Base-by-base conservation (phyloP, 352 stramenopile species). In the Pythium brachiatum region DNA sequence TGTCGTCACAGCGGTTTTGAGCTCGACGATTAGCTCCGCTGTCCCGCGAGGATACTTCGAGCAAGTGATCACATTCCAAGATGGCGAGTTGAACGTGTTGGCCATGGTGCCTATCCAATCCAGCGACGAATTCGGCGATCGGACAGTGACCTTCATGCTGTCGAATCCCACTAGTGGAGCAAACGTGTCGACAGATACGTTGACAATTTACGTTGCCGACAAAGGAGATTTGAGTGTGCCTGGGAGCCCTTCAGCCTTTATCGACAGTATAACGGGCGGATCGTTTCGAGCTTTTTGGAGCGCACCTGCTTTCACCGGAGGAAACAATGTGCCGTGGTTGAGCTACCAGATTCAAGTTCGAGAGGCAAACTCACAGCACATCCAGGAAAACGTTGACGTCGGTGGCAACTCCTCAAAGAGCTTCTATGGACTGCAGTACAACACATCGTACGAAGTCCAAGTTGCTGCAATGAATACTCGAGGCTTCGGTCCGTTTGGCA, bases 141-240 rank as follows among this genome's bases (percentile, higher is more conserved):
- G 78, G 21, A 60, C 20, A 0, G 72, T 85, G 16, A 31, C 59
- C 2, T n/a, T 85, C 6, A 54, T 4, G 7, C 56, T 87, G 3
- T 68, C 41, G 1, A 70, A 72, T 32, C 38, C 68, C 7, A 80
- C 74, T 0, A 57, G 60, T 27, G 74, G 72, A 16, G 66, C 66
- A 13, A 61, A 50, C 23, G 29, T 69, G 0, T 64, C 39, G 15
- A 29, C 38, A 9, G 44, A 53, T 16, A 57, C 36, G 9, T 63
- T 76, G 52, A 69, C 53, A 0, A 29, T 86, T 11, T 46, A 38
- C 7, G 59, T 88, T 21, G 7, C 57, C 4, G 76, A 86, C 44
- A 66, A 73, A 59, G 75, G 76, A 3, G 73, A 81, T 26, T 32
- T 77, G n/a, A 79, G 79, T 55, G 31, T 73, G 12, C 66, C 79